phyloP scores from a whole-genome alignment of 305 asterid species.

The Withania somnifera region DNA sequence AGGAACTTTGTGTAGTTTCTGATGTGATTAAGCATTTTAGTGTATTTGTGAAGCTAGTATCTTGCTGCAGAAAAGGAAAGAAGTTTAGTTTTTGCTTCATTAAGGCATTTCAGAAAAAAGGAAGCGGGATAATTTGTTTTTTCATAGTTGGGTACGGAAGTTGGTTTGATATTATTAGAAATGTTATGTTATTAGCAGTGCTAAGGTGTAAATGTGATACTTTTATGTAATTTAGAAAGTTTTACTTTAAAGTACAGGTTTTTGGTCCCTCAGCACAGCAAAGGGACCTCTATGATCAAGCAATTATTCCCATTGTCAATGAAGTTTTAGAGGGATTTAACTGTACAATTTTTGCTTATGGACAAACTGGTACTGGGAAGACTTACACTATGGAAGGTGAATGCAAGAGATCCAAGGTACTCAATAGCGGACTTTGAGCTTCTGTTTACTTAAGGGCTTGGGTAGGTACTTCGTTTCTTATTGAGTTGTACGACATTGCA shows the following conservation, averaged over 20 bases:
- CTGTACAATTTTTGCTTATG: slow-evolving; percentile 92
- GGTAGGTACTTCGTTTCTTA: neutral
- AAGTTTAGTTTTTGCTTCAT: too few species aligned
- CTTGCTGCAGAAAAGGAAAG: too few species aligned
- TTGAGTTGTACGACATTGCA: slow-evolving; percentile 13
- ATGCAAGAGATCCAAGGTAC: slow-evolving; percentile 82
- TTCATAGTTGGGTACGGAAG: neutral
- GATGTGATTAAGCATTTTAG: too few species aligned
- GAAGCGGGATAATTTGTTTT: neutral
- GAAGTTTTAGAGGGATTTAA: slow-evolving; percentile 91
- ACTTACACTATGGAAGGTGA: slow-evolving; percentile 94
- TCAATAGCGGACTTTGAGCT: neutral
- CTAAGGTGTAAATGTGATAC: neutral
- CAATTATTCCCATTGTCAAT: slow-evolving; percentile 78
- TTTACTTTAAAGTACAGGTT: slow-evolving; percentile 31
- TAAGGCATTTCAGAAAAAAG: too few species aligned
- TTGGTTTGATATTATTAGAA: neutral
- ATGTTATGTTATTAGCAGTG: neutral
- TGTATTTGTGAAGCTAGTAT: too few species aligned
- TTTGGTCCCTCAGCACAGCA: slow-evolving; percentile 90
- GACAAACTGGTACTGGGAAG: slow-evolving; percentile 94
- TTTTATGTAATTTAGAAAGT: neutral
- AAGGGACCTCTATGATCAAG: slow-evolving; percentile 80
- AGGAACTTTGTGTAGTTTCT: too few species aligned
- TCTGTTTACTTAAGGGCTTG: neutral